Percentiles rank a stretch among this genome's conserved stretches.
These are phyloP conservation scores for Lodderomyces theae DNA, from an alignment of 1,139 yeast species.

Conservation along the genomic window DNA sequence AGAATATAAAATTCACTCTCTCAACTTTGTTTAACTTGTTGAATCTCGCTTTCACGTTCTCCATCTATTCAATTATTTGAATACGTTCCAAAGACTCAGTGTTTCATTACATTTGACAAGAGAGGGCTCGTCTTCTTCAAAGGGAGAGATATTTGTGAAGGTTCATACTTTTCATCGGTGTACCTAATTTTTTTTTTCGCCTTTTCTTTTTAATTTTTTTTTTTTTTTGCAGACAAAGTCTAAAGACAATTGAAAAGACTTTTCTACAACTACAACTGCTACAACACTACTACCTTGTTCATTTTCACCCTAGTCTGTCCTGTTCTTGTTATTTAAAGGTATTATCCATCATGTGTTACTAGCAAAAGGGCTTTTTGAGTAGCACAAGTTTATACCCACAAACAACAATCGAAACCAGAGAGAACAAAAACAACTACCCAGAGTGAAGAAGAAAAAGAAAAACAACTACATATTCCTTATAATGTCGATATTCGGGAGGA, in stretches of 20 bases:
- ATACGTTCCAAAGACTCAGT: too few relatives aligned
- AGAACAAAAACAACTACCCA: neutral
- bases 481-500: slow-evolving; percentile 8
- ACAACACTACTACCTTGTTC: neutral
- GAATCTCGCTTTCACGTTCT: too few relatives aligned
- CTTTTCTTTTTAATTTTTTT: neutral
- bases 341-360: neutral
- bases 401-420: neutral
- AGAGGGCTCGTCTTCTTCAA: neutral
- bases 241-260: neutral
- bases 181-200: too few relatives aligned
- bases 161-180: too few relatives aligned
- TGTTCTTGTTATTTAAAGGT: neutral
- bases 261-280: neutral
- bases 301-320: neutral
- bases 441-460: too few relatives aligned
- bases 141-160: neutral
- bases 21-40: too few relatives aligned
- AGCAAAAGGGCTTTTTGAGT: neutral
- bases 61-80: too few relatives aligned
- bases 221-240: neutral
- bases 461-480: neutral
- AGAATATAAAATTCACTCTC: too few relatives aligned
- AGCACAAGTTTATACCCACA: neutral
- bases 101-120: neutral